Evolutionary conservation across 2,329 filamentous ascomycete genomes (phyloP).

Genomic region (Neopestalotiopsis rosae): DNA sequence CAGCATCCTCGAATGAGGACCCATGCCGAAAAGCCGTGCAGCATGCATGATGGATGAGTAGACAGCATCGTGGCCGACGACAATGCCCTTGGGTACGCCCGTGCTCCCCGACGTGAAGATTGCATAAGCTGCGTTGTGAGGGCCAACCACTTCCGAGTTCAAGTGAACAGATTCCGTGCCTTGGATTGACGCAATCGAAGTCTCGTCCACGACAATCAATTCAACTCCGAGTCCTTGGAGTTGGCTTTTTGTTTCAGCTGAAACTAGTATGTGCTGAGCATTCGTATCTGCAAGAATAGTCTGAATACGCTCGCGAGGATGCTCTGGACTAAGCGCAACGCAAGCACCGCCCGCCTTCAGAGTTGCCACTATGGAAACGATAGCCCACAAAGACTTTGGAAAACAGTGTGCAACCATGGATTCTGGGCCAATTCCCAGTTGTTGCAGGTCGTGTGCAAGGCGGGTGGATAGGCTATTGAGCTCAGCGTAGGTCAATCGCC

Average conservation of each 20-base stretch:
- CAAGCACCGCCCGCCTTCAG: constrained; percentile 40
- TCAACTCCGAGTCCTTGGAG: not conserved
- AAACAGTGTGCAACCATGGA: constrained; percentile 39
- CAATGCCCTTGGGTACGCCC: constrained; percentile 21
- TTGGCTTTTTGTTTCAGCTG: not conserved
- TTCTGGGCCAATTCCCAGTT: constrained; percentile 33
- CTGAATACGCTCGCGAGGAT: constrained; percentile 40
- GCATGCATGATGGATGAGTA: not conserved
- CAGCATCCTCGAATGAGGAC: constrained; percentile 22
- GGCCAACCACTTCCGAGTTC: not conserved
- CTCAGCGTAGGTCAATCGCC: constrained; percentile 34
- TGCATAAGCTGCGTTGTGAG: constrained; percentile 16
- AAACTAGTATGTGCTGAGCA: constrained; percentile 15
- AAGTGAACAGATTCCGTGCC: not conserved
- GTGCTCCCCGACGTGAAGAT: constrained; percentile 21
- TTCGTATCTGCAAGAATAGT: constrained; percentile 35
- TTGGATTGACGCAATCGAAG: not conserved
- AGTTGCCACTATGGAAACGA: constrained; percentile 39
- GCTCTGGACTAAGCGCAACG: constrained; percentile 41
- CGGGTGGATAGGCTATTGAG: constrained; percentile 30
- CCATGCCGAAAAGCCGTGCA: not conserved
- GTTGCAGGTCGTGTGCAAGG: constrained; percentile 28
- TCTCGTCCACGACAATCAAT: not conserved
- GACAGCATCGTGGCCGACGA: not conserved
- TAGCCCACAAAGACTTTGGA: constrained; percentile 39